Conservation (phyloP, 805 yeast species). For the Lachancea sp. region DNA sequence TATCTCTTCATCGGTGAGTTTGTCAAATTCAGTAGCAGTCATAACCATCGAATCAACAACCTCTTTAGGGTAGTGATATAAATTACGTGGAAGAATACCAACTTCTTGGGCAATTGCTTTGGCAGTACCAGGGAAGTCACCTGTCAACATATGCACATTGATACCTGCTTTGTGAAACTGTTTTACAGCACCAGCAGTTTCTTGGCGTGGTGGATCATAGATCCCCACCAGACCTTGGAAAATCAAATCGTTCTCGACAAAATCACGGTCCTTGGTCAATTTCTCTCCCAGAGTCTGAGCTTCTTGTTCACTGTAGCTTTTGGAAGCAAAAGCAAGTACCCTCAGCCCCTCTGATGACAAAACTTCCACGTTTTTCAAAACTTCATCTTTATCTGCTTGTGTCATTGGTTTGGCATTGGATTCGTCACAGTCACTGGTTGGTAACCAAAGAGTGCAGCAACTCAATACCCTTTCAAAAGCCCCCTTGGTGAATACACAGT, state of each 20-base stretch:
- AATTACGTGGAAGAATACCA: constrained; percentile 70
- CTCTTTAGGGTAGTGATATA: constrained; percentile 32
- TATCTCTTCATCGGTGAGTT: constrained; percentile 60
- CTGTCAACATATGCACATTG: constrained; percentile 96
- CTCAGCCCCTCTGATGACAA: constrained; percentile 82
- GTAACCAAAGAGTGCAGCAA: constrained; percentile 49
- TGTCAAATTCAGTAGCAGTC: constrained; percentile 78
- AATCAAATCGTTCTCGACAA: constrained; percentile 53
- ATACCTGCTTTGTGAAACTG: constrained; percentile 86
- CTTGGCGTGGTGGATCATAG: constrained; percentile 95
- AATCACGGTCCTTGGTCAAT: constrained; percentile 24
- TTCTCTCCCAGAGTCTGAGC: constrained; percentile 24
- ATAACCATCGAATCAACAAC: constrained; percentile 56
- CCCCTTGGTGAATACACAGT: constrained; percentile 74
- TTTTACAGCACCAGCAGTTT: constrained; percentile 68
- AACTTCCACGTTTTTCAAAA: constrained; percentile 50
- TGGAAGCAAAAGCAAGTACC: constrained; percentile 69
- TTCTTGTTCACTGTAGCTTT: constrained; percentile 29
- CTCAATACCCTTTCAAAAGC: constrained; percentile 73
- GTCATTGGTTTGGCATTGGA: constrained; percentile 53
- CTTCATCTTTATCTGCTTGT: constrained; percentile 40
- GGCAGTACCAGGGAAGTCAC: constrained; percentile 87
- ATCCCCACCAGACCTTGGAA: constrained; percentile 88
- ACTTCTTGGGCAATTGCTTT: constrained; percentile 78
- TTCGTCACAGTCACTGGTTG: constrained; percentile 37